Evolutionary conservation across 225 moss, liverwort and hornwort genomes (phyloP), one percentile per base, ranked within the genome.

Genomic region (Polytrichum commune): DNA sequence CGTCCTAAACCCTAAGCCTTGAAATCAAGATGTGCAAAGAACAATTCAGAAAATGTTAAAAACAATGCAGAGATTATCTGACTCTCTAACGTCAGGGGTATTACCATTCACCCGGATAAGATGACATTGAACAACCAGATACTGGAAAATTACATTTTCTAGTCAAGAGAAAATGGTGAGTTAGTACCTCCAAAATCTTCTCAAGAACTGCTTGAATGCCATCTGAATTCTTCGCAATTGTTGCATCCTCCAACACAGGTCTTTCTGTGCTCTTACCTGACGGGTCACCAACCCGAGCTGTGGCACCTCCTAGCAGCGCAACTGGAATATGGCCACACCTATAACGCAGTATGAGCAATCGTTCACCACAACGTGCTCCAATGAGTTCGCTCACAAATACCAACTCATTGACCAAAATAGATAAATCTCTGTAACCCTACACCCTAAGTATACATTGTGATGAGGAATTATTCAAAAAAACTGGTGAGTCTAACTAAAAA

Each of bases 301-400:
- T 97, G 55, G 97, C 97, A 38, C 92, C 94, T 72, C 97, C 97
- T 18, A 97, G 81, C 79, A 97, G 72, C 56, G 91, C 97, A 76
- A 97, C 94, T 75, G 94, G 97, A 54, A 90, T 76, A 80, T 97
- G 97, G 62, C 94, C 97, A 78, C 90, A 97, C 77, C 88, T 88
- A 74, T 75, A 82, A 26, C 63, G 72, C 64, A 82, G 69, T 65
- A 75, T 84, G 78, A 82, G 75, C 77, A 80, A 38, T 1, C 70
- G 53, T 74, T 85, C 58, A 58, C 58, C 58, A 58, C 58, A 58
- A 9, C 58, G 58, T 20, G 9, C 58, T 58, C 22, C 58, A 22
- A 58, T 58, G 58, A 20, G 58, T 58, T 20, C 58, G 22, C 58
- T 4, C 24, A 24, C 22, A 58, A 0, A 58, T n/a, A 24, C 20